These are phyloP conservation scores for Pugionium dolabratum DNA, from an alignment of 345 rosid species.

Conservation along the genomic window DNA sequence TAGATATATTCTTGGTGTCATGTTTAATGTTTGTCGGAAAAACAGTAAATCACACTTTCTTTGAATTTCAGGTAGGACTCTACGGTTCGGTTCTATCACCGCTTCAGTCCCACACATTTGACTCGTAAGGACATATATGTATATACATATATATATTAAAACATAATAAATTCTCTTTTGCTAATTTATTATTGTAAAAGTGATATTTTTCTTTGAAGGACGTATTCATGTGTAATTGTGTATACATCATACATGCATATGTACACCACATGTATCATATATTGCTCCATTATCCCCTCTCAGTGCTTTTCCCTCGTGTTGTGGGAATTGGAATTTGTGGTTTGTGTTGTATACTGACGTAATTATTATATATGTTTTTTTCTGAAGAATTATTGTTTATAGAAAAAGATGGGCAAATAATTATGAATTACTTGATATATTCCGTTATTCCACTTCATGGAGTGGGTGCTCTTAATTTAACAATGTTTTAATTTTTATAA, in stretches of 20 bases:
- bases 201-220: too few species aligned
- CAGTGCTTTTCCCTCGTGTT: slow-evolving; percentile 29
- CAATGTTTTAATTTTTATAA: not conserved
- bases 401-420: slow-evolving; percentile 6
- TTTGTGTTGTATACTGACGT: slow-evolving; percentile 22
- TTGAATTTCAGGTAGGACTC: too few species aligned
- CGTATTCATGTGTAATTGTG: not conserved
- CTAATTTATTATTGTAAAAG: too few species aligned
- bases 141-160: too few species aligned
- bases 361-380: not conserved
- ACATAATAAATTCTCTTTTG: too few species aligned
- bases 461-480: slow-evolving; percentile 32
- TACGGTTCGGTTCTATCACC: too few species aligned
- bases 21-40: too few species aligned
- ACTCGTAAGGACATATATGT: too few species aligned
- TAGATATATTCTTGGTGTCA: too few species aligned
- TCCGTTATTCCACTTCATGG: slow-evolving; percentile 8
- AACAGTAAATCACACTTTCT: too few species aligned
- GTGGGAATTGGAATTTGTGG: slow-evolving; percentile 28
- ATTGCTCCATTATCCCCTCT: slow-evolving; percentile 25
- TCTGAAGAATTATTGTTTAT: not conserved
- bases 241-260: slow-evolving; percentile 20
- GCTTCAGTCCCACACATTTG: too few species aligned
- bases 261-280: not conserved
- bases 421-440: slow-evolving; percentile 17